Conservation (phyloP, 257 asterid genomes). For the Misopates orontium region DNA sequence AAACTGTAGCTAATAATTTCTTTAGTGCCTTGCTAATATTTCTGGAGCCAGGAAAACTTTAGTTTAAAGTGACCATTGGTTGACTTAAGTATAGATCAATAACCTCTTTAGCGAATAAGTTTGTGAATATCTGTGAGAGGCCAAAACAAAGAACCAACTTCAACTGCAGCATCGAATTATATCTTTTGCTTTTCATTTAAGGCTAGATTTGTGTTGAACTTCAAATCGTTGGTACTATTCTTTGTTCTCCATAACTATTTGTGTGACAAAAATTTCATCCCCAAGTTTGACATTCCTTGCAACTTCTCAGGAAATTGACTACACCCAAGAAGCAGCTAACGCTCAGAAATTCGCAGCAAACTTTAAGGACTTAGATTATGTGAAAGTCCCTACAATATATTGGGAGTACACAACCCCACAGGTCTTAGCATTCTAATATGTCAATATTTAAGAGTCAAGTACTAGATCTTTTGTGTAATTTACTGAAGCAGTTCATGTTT, state of each 20-base stretch:
- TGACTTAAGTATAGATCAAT: too few species aligned
- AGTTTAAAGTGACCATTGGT: too few species aligned
- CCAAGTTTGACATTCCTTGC: slow-evolving; percentile 7
- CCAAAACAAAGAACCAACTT: too few species aligned
- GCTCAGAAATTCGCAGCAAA: slow-evolving; percentile 76
- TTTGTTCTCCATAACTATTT: not conserved
- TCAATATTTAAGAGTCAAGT: slow-evolving; percentile 20
- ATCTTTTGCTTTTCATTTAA: not conserved
- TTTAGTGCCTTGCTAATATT: too few species aligned
- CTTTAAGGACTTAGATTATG: slow-evolving; percentile 77
- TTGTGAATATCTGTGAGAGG: too few species aligned
- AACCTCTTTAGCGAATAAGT: too few species aligned
- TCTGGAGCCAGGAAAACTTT: too few species aligned
- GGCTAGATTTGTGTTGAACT: not conserved
- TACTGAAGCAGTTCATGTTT: slow-evolving; percentile 22
- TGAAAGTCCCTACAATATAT: slow-evolving; percentile 76
- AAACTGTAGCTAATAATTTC: too few species aligned
- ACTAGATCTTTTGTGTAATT: slow-evolving; percentile 21
- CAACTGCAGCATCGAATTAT: not conserved
- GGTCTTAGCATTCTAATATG: slow-evolving; percentile 42
- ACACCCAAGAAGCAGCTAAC: slow-evolving; percentile 83
- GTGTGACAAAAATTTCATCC: not conserved
- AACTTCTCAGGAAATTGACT: slow-evolving; percentile 75
- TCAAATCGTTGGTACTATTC: too few species aligned
- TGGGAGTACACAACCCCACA: slow-evolving; percentile 95